Evolutionary conservation across 2,329 filamentous ascomycete genomes (phyloP).

Genomic region (Apiospora malaysiana): DNA sequence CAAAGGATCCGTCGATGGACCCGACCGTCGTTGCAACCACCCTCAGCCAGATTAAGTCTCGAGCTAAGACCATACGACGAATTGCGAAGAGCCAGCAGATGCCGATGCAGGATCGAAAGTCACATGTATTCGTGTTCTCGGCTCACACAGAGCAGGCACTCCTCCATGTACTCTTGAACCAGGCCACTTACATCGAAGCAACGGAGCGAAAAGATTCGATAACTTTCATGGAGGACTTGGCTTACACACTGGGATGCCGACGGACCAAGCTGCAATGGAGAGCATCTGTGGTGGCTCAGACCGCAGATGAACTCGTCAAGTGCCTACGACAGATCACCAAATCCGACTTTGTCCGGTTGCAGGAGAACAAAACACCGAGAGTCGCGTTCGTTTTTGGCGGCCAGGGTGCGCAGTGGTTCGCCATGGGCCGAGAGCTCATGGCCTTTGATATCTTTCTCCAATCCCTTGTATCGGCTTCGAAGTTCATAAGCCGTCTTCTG

Average conservation of each 20-base stretch:
- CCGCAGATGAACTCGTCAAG: constrained; percentile 39
- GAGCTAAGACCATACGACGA: not conserved
- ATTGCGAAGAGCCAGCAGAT: not conserved
- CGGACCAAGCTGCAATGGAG: constrained; percentile 53
- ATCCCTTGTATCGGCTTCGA: constrained; percentile 37
- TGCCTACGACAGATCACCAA: constrained; percentile 27
- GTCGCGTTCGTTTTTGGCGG: constrained; percentile 42
- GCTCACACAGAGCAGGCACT: constrained; percentile 50
- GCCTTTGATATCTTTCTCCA: constrained; percentile 34
- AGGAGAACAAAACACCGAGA: constrained; percentile 24
- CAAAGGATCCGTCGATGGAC: not conserved
- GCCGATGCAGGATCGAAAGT: constrained; percentile 26
- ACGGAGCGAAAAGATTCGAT: constrained; percentile 23
- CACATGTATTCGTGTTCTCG: constrained; percentile 51
- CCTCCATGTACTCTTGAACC: constrained; percentile 42
- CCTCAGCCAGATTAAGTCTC: constrained; percentile 12
- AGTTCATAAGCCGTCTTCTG: constrained; percentile 34
- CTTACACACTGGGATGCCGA: constrained; percentile 53
- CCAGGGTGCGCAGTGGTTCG: constrained; percentile 45
- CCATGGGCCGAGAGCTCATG: constrained; percentile 46
- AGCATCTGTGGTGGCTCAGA: constrained; percentile 44
- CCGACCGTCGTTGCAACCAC: not conserved
- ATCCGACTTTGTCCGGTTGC: constrained; percentile 25
- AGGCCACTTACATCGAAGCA: constrained; percentile 39
- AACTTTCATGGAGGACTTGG: constrained; percentile 45